A percentile compares a stretch with the other conserved stretches of the same genome.
These are phyloP conservation scores for Friedmanniomyces simplex DNA, from an alignment of 495 filamentous ascomycete species.

Conservation along the genomic window DNA sequence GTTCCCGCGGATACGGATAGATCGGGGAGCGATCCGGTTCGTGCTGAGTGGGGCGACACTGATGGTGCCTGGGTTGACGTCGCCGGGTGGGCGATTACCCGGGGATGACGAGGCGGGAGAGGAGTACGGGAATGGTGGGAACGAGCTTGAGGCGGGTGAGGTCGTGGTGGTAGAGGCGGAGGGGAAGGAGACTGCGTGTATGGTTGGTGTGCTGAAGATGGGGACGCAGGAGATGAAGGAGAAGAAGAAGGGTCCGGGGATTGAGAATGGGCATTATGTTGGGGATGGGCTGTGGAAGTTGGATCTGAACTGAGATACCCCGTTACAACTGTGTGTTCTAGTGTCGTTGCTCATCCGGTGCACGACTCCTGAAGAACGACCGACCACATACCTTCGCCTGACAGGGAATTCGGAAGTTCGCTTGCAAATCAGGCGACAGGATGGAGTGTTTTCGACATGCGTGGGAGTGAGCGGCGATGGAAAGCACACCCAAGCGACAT, in stretches of 20 bases:
- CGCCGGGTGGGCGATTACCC: slow-evolving; percentile 66
- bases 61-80: slow-evolving; percentile 90
- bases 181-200: slow-evolving; percentile 84
- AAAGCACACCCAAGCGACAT: too few species aligned
- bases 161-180: slow-evolving; percentile 85
- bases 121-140: slow-evolving; percentile 34
- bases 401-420: too few species aligned
- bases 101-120: slow-evolving; percentile 37
- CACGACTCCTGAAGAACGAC: too few species aligned
- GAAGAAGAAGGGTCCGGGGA: slow-evolving; percentile 76
- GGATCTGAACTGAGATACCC: slow-evolving; percentile 47
- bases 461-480: too few species aligned
- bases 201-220: slow-evolving; percentile 75
- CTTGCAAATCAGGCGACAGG: too few species aligned
- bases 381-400: too few species aligned
- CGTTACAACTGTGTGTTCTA: too few species aligned
- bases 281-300: slow-evolving; percentile 92
- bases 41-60: slow-evolving; percentile 84
- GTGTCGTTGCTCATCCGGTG: too few species aligned
- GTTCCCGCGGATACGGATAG: slow-evolving; percentile 62
- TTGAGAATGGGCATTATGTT: slow-evolving; percentile 86
- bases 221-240: slow-evolving; percentile 86
- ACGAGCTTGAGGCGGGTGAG: slow-evolving; percentile 60
- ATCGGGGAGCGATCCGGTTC: slow-evolving; percentile 93
- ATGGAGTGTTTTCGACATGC: too few species aligned